phyloP scores from a whole-genome alignment of 176 grass and related monocot species.

The Dactylis glomerata region DNA sequence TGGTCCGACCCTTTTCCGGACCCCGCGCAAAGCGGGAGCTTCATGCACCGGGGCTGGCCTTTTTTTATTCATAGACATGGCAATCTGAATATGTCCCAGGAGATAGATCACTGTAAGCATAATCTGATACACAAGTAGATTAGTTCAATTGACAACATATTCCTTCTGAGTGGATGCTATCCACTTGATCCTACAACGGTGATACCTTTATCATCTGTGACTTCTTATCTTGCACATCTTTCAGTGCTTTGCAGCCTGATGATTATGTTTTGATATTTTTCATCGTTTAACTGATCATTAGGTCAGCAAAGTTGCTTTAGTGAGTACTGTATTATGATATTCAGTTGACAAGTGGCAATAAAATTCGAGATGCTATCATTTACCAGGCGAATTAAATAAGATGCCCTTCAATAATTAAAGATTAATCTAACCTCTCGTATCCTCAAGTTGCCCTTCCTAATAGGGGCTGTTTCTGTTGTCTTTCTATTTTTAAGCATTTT shows the following conservation, averaged over 20 bases:
- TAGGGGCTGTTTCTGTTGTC: not conserved
- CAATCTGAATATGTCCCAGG: slow-evolving; percentile 5
- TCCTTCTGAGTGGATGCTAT: not conserved
- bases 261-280: not conserved
- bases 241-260: not conserved
- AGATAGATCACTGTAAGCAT: not conserved
- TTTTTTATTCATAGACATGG: not conserved
- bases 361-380: not conserved
- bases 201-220: not conserved
- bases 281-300: not conserved
- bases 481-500: not conserved
- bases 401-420: not conserved
- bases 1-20: too few species aligned
- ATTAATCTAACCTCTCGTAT: not conserved
- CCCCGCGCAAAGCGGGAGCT: too few species aligned
- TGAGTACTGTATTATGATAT: not conserved
- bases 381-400: not conserved
- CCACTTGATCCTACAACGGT: not conserved
- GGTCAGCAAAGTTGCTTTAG: not conserved
- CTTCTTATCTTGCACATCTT: not conserved
- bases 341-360: slow-evolving; percentile 3
- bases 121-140: not conserved
- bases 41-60: too few species aligned
- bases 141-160: not conserved
- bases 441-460: not conserved